A percentile compares a stretch with the other conserved stretches of the same genome.
Evolutionary conservation across 352 stramenopile species (phyloP).

Genomic region (Globisporangium nagaii): DNA sequence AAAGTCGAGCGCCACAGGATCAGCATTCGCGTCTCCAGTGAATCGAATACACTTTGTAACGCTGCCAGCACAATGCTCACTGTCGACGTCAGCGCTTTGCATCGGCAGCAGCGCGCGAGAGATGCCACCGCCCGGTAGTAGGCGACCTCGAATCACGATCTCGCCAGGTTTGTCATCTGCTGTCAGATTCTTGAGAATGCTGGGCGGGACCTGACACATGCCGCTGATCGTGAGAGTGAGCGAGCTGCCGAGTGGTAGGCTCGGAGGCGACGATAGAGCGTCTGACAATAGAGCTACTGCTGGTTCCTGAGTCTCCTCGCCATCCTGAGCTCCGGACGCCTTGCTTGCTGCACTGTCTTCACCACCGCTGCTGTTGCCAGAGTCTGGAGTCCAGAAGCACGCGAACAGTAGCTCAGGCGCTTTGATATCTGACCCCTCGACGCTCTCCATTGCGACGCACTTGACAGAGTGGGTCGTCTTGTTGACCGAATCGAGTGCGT

Average conservation of each 20-base stretch:
- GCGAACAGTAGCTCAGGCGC: neutral
- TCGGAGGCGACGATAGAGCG: neutral
- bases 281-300: neutral
- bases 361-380: no score
- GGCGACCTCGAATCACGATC: neutral
- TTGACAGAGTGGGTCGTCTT: neutral
- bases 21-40: neutral
- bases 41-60: neutral
- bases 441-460: neutral
- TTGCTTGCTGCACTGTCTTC: neutral
- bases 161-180: neutral
- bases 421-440: neutral
- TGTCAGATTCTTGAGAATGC: neutral
- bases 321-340: no score
- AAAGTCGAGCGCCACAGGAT: neutral
- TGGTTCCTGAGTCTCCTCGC: neutral
- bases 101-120: neutral
- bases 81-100: neutral
- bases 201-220: neutral
- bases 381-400: conserved; percentile 1
- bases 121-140: neutral
- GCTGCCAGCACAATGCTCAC: neutral
- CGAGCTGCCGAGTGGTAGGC: conserved; percentile 1
- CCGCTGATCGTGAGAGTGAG: neutral
- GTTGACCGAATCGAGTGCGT: neutral